These are phyloP conservation scores for Pittosporum tobira DNA, from an alignment of 129 eudicot species.

Conservation along the genomic window DNA sequence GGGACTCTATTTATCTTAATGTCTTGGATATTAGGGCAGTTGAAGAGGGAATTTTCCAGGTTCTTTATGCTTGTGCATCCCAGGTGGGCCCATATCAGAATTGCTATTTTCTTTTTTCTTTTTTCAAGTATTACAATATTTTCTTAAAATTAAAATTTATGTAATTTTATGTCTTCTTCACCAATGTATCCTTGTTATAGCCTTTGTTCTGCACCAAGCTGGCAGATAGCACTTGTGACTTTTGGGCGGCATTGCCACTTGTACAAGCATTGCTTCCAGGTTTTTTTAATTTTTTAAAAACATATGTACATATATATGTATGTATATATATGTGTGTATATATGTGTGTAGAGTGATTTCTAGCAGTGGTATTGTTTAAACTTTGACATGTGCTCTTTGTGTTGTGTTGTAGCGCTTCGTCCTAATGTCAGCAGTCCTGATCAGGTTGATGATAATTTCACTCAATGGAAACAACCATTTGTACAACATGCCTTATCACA, in stretches of 20 bases:
- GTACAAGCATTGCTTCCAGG: conserved; percentile 97
- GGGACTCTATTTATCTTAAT: conserved; percentile 53
- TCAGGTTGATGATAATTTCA: conserved; percentile 66
- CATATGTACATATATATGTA: too few relatives aligned
- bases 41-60: conserved; percentile 85
- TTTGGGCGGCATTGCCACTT: conserved; percentile 80
- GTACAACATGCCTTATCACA: conserved; percentile 85
- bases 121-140: too few relatives aligned
- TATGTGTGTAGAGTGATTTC: too few relatives aligned
- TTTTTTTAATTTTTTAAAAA: too few relatives aligned
- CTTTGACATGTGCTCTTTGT: conserved; percentile 13
- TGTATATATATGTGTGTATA: too few relatives aligned
- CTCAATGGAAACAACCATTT: conserved; percentile 84
- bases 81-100: conserved; percentile 45
- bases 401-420: conserved; percentile 63
- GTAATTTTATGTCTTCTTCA: conserved; percentile 24
- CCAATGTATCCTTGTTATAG: conserved; percentile 36
- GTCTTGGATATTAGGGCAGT: conserved; percentile 64
- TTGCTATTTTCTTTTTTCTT: not conserved
- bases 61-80: conserved; percentile 87
- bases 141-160: too few relatives aligned
- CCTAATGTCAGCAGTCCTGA: conserved; percentile 59
- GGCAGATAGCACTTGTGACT: conserved; percentile 58
- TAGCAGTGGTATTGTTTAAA: too few relatives aligned
- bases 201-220: conserved; percentile 81